Percentiles rank a stretch among this genome's conserved stretches.
Conservation (phyloP, 2,329 filamentous ascomycete genomes). For the Diaporthe australafricana region DNA sequence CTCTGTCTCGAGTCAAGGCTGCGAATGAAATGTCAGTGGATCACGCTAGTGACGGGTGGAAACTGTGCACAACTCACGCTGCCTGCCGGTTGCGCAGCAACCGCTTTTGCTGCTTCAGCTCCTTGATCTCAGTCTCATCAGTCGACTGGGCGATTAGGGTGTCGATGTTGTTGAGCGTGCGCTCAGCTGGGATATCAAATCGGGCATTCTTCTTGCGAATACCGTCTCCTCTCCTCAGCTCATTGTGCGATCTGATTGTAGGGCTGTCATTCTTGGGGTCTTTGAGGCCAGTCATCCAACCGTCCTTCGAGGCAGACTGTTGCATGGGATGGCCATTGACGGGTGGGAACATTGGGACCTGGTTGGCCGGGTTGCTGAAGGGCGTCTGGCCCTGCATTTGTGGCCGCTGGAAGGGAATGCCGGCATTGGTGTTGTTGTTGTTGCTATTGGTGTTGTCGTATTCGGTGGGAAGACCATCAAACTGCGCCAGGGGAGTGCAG, state of each 20-base stretch:
- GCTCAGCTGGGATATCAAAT: constrained; percentile 93
- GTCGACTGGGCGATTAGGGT: constrained; percentile 88
- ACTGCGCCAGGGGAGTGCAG: constrained; percentile 79
- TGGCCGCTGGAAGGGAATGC: constrained; percentile 61
- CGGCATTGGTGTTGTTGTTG: constrained; percentile 46
- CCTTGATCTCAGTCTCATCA: constrained; percentile 94
- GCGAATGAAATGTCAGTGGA: constrained; percentile 38
- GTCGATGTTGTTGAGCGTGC: constrained; percentile 95
- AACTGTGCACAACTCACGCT: constrained; percentile 74
- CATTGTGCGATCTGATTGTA: constrained; percentile 78
- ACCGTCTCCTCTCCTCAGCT: constrained; percentile 82
- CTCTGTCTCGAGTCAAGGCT: constrained; percentile 96
- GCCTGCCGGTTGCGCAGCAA: constrained; percentile 95
- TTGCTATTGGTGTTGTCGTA: constrained; percentile 58
- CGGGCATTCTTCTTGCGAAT: constrained; percentile 99
- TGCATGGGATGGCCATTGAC: constrained; percentile 62
- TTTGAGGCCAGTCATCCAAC: constrained; percentile 63
- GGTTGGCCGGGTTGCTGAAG: constrained; percentile 63
- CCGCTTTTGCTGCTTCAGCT: constrained; percentile 98
- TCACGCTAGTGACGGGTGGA: constrained; percentile 36
- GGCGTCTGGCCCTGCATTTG: constrained; percentile 65
- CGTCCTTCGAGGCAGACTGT: constrained; percentile 67
- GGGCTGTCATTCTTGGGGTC: constrained; percentile 74
- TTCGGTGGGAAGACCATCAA: constrained; percentile 70
- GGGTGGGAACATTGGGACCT: constrained; percentile 65